Base-by-base conservation (phyloP, 2,329 filamentous ascomycete species). In the Pseudomassariella vexata region DNA sequence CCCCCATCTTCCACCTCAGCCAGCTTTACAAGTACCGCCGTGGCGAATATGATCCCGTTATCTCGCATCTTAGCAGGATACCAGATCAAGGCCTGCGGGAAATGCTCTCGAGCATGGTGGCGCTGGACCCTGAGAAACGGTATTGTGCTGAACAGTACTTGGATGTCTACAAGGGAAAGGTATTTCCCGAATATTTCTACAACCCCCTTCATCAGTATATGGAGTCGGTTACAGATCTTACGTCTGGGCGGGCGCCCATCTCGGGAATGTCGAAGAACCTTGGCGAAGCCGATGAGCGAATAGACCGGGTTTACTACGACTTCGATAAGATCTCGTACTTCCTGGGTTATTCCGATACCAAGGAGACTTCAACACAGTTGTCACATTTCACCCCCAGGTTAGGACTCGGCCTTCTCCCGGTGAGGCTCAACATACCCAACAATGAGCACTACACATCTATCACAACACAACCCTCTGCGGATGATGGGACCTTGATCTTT, bases 291-390 rank as follows among this genome's bases (percentile, higher is more conserved):
- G 92, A 98, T 56, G 88, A 95, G 44, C 78, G 92, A 24, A 96
- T 98, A 49, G 87, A 96, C 48, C 79, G 88, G 25, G 82, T 98
- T 1, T 96, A 85, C 51, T 78, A 85, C 46, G 92, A 98, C 52
- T 96, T 95, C 60, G 92, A 98, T 56, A 98, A 96, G 57, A 95
- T 98, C 32, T 88, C 90, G 0, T 94, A 94, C 52, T 94, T 95
- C 36, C 70, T 98, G 2, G 89, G 86, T 10, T 87, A 87, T 39
- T 73, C 76, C 18, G 67, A 79, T 25, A 68, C 68, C 3, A n/a
- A n/a, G n/a, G 50, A 57, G 10, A 44, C 52, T 9, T 35, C 44
- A 4, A 34, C 44, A 1, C 44, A 52, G 15, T 39, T 49, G 14
- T 45, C 48, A 18, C 52, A 60, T 16, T 53, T 65, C 4, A 59